phyloP scores from a whole-genome alignment of 495 filamentous ascomycete genomes.

The Beverwykella pulmonaria region DNA sequence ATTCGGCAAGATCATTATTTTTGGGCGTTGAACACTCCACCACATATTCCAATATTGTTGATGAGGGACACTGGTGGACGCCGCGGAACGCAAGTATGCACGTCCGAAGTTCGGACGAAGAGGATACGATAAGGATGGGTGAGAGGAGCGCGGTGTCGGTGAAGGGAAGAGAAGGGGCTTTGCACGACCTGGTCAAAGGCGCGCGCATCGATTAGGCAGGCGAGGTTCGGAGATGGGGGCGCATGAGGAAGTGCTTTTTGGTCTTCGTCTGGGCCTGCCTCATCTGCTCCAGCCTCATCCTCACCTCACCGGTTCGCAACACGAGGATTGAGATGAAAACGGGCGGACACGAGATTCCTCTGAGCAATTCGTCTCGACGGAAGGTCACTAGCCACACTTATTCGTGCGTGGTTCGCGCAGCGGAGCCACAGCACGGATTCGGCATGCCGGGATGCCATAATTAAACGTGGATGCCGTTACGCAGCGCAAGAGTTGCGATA shows the following conservation, averaged over 20 bases:
- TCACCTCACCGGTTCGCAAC: not conserved
- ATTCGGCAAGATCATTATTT: not conserved
- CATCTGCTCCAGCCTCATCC: not conserved
- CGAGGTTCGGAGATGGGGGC: not conserved
- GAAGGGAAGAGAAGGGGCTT: not conserved
- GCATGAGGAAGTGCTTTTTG: not conserved
- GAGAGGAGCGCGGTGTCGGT: not conserved
- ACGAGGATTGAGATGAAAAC: too few species aligned
- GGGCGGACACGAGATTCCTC: too few species aligned
- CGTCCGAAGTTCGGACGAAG: not conserved
- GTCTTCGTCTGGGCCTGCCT: not conserved
- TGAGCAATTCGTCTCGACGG: too few species aligned
- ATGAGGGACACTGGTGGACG: not conserved
- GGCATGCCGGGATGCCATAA: not conserved
- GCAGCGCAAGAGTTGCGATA: not conserved
- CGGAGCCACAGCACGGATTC: not conserved
- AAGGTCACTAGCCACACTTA: not conserved
- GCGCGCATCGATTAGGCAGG: not conserved
- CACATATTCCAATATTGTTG: not conserved
- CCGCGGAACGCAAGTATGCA: not conserved
- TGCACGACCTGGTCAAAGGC: not conserved
- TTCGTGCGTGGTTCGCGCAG: not conserved
- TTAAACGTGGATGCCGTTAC: not conserved
- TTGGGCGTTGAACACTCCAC: not conserved
- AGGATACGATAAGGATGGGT: not conserved